Evolutionary conservation across 2,329 filamentous ascomycete genomes (phyloP), one percentile per base, ranked within the genome.

Genomic region (Tolypocladium inflatum): DNA sequence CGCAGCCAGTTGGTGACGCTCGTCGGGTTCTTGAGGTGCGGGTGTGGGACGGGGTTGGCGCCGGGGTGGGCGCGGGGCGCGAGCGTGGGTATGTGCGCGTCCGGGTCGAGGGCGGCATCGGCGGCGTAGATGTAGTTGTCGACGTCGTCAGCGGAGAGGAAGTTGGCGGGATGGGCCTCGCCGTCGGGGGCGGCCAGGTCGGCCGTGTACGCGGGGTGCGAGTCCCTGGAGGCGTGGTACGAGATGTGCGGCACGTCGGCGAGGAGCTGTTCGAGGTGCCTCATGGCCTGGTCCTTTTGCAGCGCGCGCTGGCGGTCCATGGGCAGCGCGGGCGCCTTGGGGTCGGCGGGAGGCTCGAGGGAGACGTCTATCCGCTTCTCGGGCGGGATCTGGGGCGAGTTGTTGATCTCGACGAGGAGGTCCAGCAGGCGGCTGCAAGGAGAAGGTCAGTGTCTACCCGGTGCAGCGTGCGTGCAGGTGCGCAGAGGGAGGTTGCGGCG

Each of bases 1-100:
- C 90, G 84, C 15, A 99, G 82, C 94, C 94, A 99, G 72, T 95
- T 97, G 76, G 96, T 95, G 3, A 96, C 92, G 59, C 90, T 95
- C 48, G 91, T 89, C 0, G 92, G 91, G 70, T 97, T 97, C 65
- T 78, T 76, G 48, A 78, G 70, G 51, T 74, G 63, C 66, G 73
- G 65, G 73, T 76, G 66, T 53, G 72, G 67, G 64, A 70, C 73
- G 57, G 68, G 72, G 59, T 70, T 69, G 30, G 68, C 66, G 57
- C 69, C 69, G 21, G 71, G 68, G 38, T 74, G 65, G 62, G 74
- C 74, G 48, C 76, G 74, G 6, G 82, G 80, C 13, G 83, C 82
- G 43, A 84, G 74, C 6, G 78, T 77, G 26, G 78, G 72, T 60
- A 81, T 66, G 54, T 73, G 71, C n/a, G 71, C 65, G 23, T 80